phyloP scores from a whole-genome alignment of 2,329 filamentous ascomycete species.

The Talaromyces atroroseus region DNA sequence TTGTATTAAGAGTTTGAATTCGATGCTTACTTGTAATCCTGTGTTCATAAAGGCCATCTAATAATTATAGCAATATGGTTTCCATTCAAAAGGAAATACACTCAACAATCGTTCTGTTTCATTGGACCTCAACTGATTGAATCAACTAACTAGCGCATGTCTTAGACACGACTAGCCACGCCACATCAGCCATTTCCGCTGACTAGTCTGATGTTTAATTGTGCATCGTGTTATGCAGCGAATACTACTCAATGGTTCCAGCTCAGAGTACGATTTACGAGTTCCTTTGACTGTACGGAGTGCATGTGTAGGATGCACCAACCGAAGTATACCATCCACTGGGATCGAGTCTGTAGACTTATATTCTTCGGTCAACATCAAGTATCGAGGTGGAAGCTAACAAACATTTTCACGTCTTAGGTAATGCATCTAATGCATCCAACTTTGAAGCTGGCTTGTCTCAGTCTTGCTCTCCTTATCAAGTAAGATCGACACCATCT shows the following conservation, averaged over 20 bases:
- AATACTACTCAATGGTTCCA: not conserved
- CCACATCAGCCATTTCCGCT: slow-evolving; percentile 1
- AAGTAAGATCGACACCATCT: not conserved
- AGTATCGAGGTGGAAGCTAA: not conserved
- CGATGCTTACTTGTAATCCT: not conserved
- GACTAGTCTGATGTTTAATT: not conserved
- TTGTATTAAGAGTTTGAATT: not conserved
- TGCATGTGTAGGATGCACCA: not conserved
- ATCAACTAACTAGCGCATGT: not conserved
- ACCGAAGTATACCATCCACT: not conserved
- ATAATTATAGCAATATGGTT: too few relatives aligned
- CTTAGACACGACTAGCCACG: not conserved
- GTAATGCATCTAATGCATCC: not conserved
- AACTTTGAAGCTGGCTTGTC: not conserved
- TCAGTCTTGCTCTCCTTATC: not conserved
- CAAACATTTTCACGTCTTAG: not conserved
- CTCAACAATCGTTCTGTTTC: not conserved
- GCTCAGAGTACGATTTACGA: not conserved
- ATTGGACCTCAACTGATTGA: slow-evolving; percentile 13
- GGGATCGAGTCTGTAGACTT: not conserved
- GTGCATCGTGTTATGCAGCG: not conserved
- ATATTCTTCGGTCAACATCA: not conserved
- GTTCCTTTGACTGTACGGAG: not conserved
- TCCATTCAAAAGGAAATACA: too few relatives aligned
- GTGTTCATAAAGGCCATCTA: not conserved